Conservation (phyloP, 2,329 filamentous ascomycete genomes). For the Hansfordia pulvinata region DNA sequence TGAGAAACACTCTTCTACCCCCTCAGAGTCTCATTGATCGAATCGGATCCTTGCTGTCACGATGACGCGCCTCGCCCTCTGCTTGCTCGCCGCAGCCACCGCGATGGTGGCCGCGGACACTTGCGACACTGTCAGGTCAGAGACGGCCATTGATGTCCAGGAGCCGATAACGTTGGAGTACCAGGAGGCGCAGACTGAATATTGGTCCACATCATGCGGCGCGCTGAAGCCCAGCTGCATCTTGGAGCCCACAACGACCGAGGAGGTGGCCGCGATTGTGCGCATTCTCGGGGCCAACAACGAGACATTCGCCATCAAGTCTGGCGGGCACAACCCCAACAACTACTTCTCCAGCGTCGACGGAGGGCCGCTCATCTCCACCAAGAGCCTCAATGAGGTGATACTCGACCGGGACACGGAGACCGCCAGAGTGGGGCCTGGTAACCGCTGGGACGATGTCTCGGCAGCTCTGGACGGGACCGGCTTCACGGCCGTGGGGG, state of each 20-base stretch:
- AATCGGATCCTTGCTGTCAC: no score
- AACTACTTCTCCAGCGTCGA: conserved; percentile 35
- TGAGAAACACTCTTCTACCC: no score
- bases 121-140: conserved; percentile 20
- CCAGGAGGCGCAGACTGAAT: conserved; percentile 22
- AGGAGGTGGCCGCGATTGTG: conserved; percentile 39
- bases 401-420: conserved; percentile 20
- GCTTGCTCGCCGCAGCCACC: conserved; percentile 5
- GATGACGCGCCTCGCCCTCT: conserved; percentile 7
- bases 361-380: conserved; percentile 33
- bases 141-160: conserved; percentile 18
- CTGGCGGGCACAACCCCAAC: conserved; percentile 44
- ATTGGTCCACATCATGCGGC: conserved; percentile 30
- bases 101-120: conserved; percentile 15
- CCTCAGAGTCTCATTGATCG: no score
- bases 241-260: conserved; percentile 28
- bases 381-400: conserved; percentile 26
- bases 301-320: conserved; percentile 39
- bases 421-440: conserved; percentile 29
- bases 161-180: conserved; percentile 19
- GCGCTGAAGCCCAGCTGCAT: conserved; percentile 31
- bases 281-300: conserved; percentile 29
- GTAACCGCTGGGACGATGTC: conserved; percentile 28
- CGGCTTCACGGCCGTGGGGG: conserved; percentile 27
- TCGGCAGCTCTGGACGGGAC: conserved; percentile 23